Base-by-base conservation (phyloP, 768 basidiomycete species). In the Rhodocollybia butyracea region DNA sequence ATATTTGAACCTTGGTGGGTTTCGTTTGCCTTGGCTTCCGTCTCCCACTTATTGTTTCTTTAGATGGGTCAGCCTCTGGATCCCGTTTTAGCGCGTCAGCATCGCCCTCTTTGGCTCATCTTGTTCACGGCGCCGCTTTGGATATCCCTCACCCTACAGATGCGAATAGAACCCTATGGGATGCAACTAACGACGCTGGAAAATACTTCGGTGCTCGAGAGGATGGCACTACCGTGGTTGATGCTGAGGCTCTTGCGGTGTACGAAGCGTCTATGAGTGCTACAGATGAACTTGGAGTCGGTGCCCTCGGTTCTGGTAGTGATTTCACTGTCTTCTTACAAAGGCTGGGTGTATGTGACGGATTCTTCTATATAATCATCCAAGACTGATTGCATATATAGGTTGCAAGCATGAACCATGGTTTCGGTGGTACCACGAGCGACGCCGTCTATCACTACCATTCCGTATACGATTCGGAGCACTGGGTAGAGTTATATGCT, bases 241-340 rank as follows among this genome's bases (percentile, higher is more conserved):
- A 83, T 56, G 58, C 63, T 2, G 80, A 78, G 22, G 78, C 75
- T 43, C 38, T 76, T 45, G 63, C 64, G 11, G 67, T 71, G 51
- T 77, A 79, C 61, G 66, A 74, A 19, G 62, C 70, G 46, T 63
- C 63, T 1, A 57, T 65, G 3, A 66, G 66, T 29, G 65, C 72
- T 29, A 66, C 72, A 6, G 64, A 70, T 46, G 41, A 29, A n/a
- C 72, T 70, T 4, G 80, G 78, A 21, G 70, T 94, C 32, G 39
- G 41, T 0, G 79, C 88, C 17, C 72, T 94, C 13, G 92, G 92
- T 43, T 89, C 86, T 46, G 92, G 92, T 29, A 92, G 90, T 55
- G 96, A 98, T 69, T 98, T 79, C 61, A 97, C 95, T 0, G 87
- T 92, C 11, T 97, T 98, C 74, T 71, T 98, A 63, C 92, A 98